Base-by-base conservation (phyloP, 140 eudicot species). In the Cichorium intybus region DNA sequence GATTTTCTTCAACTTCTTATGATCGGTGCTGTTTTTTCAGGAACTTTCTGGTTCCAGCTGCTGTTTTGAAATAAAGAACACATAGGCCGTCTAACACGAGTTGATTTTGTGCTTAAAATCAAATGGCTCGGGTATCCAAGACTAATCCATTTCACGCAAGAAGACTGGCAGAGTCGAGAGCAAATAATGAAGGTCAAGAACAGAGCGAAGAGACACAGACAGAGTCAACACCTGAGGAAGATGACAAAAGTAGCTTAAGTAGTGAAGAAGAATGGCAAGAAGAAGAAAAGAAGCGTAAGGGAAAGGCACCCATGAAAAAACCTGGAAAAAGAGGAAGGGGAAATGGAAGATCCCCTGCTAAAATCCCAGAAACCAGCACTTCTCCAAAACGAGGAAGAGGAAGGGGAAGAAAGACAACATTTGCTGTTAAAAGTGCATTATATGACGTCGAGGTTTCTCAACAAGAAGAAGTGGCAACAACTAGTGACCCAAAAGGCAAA, bases 31-130 rank as follows among this genome's bases (percentile, higher is more conserved):
- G n/a, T 47, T 14, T 20, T 56, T 56, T 41, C 66, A 56, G 74
- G 58, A 69, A 43, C 24, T 39, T 69, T 51, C 61, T 51, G 61
- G 34, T 31, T 49, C 14, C 20, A 50, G 58, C 43, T 64, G 46
- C 46, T n/a, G 46, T 11, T 41, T 41, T 4, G 48, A 41, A 14
- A 41, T 4, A 3, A 41, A 41, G n/a, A 33, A 14, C 34, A 50
- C 71, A 60, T 4, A 62, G 10, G 37, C n/a, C n/a, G n/a, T 26
- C 43, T 29, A 56, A 56, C 24, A 22, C 51, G 6, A 60, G 33
- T 21, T 60, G 48, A 28, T n/a, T 28, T 21, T 14, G 22, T 50
- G 60, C 33, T 22, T 12, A 28, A 24, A 54, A 52, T 22, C 47
- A 56, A 53, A 66, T 69, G 74, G 12, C 18, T 56, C 48, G 48